phyloP scores from a whole-genome alignment of 129 eudicot genomes.

The Escallonia herrerae region DNA sequence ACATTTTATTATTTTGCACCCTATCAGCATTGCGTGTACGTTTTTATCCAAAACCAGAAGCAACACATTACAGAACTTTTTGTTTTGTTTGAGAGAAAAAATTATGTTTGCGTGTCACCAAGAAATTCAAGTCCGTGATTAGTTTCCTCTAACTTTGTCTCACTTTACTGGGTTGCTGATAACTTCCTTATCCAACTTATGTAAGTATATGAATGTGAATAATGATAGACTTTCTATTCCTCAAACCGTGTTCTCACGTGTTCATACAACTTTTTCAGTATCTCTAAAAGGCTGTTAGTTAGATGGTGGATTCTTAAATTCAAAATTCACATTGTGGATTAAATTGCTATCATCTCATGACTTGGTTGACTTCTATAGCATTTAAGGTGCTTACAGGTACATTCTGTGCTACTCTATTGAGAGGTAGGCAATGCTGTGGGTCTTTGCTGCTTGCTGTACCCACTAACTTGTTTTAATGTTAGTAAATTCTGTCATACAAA shows the following conservation, averaged over 20 bases:
- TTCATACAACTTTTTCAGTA: not conserved
- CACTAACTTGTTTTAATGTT: conserved; percentile 4
- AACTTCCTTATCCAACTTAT: no score
- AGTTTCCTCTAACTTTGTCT: not conserved
- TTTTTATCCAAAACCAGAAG: no score
- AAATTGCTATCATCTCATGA: not conserved
- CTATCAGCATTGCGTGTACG: no score
- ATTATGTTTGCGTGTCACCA: no score
- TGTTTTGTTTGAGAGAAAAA: no score
- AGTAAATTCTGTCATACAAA: conserved; percentile 6
- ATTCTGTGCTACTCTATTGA: conserved; percentile 5
- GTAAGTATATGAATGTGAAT: not conserved
- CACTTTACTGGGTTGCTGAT: no score
- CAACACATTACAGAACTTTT: no score
- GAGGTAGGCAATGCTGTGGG: conserved; percentile 1
- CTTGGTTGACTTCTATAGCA: not conserved
- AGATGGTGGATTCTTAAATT: not conserved
- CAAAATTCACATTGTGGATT: conserved; percentile 2
- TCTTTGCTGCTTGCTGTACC: conserved; percentile 4
- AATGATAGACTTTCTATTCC: not conserved
- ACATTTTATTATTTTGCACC: no score
- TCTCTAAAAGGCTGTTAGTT: not conserved
- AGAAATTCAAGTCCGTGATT: not conserved
- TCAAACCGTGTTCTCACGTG: not conserved
- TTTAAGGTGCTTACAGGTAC: conserved; percentile 14